Evolutionary conservation across 2,329 filamentous ascomycete genomes (phyloP), one percentile per base, ranked within the genome.

Genomic region (Immersiporthe knoxdaviesiana): DNA sequence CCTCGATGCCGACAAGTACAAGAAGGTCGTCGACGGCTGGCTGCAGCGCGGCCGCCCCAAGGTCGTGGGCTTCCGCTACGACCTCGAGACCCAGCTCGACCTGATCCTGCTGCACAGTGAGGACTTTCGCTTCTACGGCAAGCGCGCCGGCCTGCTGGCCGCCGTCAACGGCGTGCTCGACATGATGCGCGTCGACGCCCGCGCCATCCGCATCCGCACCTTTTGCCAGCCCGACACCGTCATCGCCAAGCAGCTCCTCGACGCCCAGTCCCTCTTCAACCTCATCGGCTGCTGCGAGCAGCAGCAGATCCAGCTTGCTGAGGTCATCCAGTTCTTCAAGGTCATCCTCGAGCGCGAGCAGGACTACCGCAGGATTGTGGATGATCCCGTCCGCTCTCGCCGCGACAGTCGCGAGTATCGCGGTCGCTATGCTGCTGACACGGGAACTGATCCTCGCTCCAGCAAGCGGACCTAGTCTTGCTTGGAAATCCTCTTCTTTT

Each of bases 1-100:
- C 1, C 79, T 89, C 6, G 79, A 84, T 7, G 78, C 82, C 0
- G 81, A 83, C 72, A 84, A 85, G 73, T 81, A 86, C 70, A 84
- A 84, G 72, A 83, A 81, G 70, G 77, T 87, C 10, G 80, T 82
- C 2, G 85, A 88, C 64, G 76, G 74, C 6, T 89, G 86, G 87
- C 77, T 79, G 32, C 79, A 81, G 58, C 82, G 83, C 71, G 86
- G 86, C 52, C 85, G 84, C 0, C 85, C 86, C 7, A 82, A 81
- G 67, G 86, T 89, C 11, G 77, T 86, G 30, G 84, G 84, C 16
- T 89, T 88, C 75, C 84, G 85, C 24, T 89, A 87, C 75, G 86
- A 89, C 70, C 76, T 88, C 2, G 86, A 88, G 77, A 88, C 86
- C 0, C 87, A 89, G 77, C 74, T 89, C n/a, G 84, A 87, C 14